These are phyloP conservation scores for Podaxis sp. DNA, from an alignment of 768 basidiomycete species.

Conservation along the genomic window DNA sequence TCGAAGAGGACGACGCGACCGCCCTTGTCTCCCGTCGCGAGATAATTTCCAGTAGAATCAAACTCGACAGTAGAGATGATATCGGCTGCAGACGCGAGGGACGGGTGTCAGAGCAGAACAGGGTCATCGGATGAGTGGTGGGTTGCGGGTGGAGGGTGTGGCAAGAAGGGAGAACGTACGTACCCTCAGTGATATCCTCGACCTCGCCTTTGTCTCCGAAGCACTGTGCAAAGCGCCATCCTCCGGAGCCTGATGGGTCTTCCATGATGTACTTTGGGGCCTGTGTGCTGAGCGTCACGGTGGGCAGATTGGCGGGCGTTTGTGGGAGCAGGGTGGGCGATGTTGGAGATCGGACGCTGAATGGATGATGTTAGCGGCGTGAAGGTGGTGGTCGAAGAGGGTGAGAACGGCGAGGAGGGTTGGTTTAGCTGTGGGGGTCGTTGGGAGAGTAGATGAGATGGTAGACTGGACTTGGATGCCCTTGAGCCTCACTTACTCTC, in stretches of 20 bases:
- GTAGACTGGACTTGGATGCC: conserved; percentile 1
- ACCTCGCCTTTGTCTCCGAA: conserved; percentile 99
- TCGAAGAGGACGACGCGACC: conserved; percentile 98
- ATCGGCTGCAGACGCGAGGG: conserved; percentile 68
- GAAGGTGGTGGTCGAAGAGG: conserved; percentile 19
- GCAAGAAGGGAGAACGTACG: conserved; percentile 22
- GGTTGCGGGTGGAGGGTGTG: neutral
- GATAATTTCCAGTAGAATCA: conserved; percentile 98
- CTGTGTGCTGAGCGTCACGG: conserved; percentile 22
- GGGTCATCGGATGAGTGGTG: conserved; percentile 4
- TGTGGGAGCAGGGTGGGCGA: conserved; percentile 15
- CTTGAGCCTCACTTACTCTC: conserved; percentile 17
- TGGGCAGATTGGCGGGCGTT: conserved; percentile 20
- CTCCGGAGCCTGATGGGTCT: conserved; percentile 82
- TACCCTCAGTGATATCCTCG: conserved; percentile 99
- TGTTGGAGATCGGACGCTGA: conserved; percentile 5
- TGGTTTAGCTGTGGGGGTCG: conserved; percentile 11
- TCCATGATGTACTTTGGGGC: conserved; percentile 55
- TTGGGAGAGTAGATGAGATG: conserved; percentile 24
- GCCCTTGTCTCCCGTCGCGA: conserved; percentile 99
- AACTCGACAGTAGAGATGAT: conserved; percentile 99
- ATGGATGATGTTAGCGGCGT: conserved; percentile 19
- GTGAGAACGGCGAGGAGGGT: conserved; percentile 26
- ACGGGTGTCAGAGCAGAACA: neutral
- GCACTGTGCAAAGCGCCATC: conserved; percentile 99